These are phyloP conservation scores for Chamaenerion angustifolium DNA, from an alignment of 345 rosid species.

Conservation along the genomic window DNA sequence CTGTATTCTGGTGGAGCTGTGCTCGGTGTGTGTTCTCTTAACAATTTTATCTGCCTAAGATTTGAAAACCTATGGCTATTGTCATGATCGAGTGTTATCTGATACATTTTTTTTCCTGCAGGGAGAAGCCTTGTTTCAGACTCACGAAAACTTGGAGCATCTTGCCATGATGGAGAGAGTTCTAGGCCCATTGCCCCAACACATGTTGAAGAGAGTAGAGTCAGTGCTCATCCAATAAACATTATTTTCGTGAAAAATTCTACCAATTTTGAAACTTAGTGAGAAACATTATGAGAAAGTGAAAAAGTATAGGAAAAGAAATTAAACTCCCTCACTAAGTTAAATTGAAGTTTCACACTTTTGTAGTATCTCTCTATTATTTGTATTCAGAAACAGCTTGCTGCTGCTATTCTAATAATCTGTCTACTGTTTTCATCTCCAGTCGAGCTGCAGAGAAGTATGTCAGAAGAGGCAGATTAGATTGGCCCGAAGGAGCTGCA, in stretches of 20 bases:
- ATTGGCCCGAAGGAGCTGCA: constrained; percentile 63
- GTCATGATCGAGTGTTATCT: too few relatives aligned
- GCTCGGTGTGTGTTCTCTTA: constrained; percentile 27
- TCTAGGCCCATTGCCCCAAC: constrained; percentile 52
- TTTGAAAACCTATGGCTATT: background rate
- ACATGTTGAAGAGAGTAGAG: constrained; percentile 44
- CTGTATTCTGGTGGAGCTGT: constrained; percentile 57
- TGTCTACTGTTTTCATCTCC: constrained; percentile 7
- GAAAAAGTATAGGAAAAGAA: too few relatives aligned
- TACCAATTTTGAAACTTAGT: too few relatives aligned
- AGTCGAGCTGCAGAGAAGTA: constrained; percentile 56
- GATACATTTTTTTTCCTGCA: constrained; percentile 10
- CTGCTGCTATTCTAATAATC: background rate
- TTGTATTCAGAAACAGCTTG: background rate
- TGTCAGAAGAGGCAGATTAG: constrained; percentile 39
- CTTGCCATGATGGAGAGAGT: constrained; percentile 71
- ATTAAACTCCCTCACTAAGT: too few relatives aligned
- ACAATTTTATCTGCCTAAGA: background rate
- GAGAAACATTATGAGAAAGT: too few relatives aligned
- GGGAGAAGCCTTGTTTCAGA: constrained; percentile 73
- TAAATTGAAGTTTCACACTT: too few relatives aligned
- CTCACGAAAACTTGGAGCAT: constrained; percentile 62
- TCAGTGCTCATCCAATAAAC: constrained; percentile 13
- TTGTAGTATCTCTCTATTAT: background rate
- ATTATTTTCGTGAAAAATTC: background rate